A percentile compares a stretch with the other conserved stretches of the same genome.
Evolutionary conservation across 495 filamentous ascomycete species (phyloP).

Genomic region (Letharia columbiana): DNA sequence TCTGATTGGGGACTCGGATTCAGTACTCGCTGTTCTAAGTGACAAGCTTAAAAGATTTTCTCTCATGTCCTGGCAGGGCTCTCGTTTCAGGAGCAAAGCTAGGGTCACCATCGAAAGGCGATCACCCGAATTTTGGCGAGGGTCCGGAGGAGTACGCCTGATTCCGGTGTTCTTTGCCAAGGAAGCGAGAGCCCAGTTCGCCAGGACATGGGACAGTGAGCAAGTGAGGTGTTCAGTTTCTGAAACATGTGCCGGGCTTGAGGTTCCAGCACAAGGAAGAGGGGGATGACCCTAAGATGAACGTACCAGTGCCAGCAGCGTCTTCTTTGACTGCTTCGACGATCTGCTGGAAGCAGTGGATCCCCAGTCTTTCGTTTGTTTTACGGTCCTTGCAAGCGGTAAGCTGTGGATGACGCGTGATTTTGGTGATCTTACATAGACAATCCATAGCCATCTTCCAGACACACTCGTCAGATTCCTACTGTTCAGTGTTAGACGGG

Average conservation of each 20-base stretch:
- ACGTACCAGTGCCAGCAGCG: slow-evolving; percentile 12
- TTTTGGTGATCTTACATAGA: slow-evolving; percentile 4
- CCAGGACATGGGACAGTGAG: background rate
- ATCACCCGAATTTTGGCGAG: too few species aligned
- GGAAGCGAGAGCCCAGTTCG: background rate
- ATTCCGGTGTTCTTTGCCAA: background rate
- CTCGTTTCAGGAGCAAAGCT: too few species aligned
- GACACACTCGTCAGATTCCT: slow-evolving; percentile 2
- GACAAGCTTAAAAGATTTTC: background rate
- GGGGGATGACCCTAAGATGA: background rate
- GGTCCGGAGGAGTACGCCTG: too few species aligned
- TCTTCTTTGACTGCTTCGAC: slow-evolving; percentile 12
- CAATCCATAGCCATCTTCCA: slow-evolving; percentile 2
- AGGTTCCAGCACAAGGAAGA: background rate
- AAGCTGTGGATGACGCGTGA: background rate
- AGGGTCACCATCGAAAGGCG: too few species aligned
- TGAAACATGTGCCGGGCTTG: background rate
- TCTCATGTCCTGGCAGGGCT: background rate
- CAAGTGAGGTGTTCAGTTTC: background rate
- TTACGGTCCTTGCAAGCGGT: background rate
- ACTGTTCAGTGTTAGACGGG: slow-evolving; percentile 7
- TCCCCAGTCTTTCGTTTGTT: slow-evolving; percentile 7
- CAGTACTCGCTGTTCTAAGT: background rate
- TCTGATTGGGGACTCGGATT: background rate
- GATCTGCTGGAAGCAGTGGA: slow-evolving; percentile 11